Evolutionary conservation across 2,329 filamentous ascomycete genomes (phyloP), one percentile per base, ranked within the genome.

Genomic region (Fusarium pseudocircinatum): DNA sequence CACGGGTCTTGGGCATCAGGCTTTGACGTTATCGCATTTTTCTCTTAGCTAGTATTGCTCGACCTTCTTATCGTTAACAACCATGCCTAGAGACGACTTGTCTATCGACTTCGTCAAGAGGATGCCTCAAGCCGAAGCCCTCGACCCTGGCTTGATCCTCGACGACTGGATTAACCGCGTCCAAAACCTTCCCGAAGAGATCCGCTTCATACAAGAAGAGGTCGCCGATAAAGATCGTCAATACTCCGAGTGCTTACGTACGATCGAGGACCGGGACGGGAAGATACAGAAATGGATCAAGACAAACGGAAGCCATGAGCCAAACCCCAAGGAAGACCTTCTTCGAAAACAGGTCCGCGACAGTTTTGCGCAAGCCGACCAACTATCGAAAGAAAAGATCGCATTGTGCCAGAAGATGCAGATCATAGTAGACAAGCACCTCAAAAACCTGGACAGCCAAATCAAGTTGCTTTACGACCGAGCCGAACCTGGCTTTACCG

Each of bases 271-370:
- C 66, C 91, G 92, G 73, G 94, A 97, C 78, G 87, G 83, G 60
- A 91, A 91, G 78, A 90, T 96, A 44, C 94, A 97, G 79, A 94
- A 93, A 82, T 95, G 91, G 86, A 94, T 96, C 81, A 93, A 93
- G 77, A 84, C 88, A 24, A 92, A 96, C 75, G 92, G 93, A 72
- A 93, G 92, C 77, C 90, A 94, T 77, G 87, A 91, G 58, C 85
- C 87, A 37, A 94, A 96, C 77, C 92, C 93, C 0, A 93, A 94
- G 78, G 94, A 97, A 83, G 90, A 93, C 18, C 82, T 86, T 20
- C 88, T 93, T 78, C 88, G 89, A 60, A 88, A 90, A 53, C 87
- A 88, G 60, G 92, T 96, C 74, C 83, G 86, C 61, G 90, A 93
- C 69, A 91, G 90, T 78, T 96, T 88, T 77, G 87, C 88, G 69